phyloP scores from a whole-genome alignment of 257 asterid species.

The Parsonsia alboflavescens region DNA sequence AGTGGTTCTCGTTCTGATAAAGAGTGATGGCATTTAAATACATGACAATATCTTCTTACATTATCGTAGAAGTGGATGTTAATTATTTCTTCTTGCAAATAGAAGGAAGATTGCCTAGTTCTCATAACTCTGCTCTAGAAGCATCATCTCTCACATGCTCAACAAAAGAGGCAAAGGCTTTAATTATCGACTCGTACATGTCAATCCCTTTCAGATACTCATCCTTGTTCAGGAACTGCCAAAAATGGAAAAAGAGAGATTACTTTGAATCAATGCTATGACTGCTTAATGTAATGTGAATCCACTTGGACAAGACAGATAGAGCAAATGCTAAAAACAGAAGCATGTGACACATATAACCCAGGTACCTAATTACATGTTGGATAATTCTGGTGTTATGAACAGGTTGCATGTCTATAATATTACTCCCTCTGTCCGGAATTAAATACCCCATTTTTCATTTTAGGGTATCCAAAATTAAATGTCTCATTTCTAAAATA shows the following conservation, averaged over 20 bases:
- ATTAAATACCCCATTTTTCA: no score
- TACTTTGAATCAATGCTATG: neutral
- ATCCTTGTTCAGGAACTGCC: conserved; percentile 87
- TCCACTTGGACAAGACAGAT: neutral
- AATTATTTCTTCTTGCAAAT: neutral
- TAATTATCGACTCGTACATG: conserved; percentile 66
- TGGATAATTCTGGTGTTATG: neutral
- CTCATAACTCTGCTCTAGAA: conserved; percentile 60
- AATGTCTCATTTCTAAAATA: no score
- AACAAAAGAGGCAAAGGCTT: conserved; percentile 60
- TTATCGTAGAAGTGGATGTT: neutral
- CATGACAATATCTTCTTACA: neutral
- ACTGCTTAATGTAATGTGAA: neutral
- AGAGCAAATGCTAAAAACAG: no score
- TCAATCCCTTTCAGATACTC: conserved; percentile 80
- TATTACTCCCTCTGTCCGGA: no score
- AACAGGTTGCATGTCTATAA: neutral
- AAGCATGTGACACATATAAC: neutral
- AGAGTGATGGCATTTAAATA: neutral
- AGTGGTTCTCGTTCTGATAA: neutral
- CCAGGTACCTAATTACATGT: neutral
- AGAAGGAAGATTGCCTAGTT: neutral
- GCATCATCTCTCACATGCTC: conserved; percentile 37
- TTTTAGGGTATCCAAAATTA: no score
- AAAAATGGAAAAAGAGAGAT: neutral